Conservation (phyloP, 805 yeast genomes). For the Pichia occidentalis region DNA sequence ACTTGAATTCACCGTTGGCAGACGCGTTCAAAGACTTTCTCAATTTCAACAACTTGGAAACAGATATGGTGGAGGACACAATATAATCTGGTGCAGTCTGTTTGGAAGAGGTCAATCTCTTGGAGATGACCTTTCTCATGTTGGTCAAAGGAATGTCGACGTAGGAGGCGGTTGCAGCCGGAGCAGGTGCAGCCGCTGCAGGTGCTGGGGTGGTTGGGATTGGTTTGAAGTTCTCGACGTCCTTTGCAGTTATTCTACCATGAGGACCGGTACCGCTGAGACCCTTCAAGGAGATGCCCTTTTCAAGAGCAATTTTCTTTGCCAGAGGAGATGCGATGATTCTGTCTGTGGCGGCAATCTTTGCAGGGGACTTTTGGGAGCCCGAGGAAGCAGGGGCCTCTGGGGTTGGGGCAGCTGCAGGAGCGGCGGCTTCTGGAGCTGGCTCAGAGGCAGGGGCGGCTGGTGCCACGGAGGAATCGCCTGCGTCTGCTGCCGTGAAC, state of each 20-base stretch:
- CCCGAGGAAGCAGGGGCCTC: too few species aligned
- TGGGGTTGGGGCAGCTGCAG: slow-evolving; percentile 10
- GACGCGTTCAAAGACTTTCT: slow-evolving; percentile 83
- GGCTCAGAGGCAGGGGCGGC: slow-evolving; percentile 36
- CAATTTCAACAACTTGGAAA: slow-evolving; percentile 82
- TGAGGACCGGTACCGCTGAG: slow-evolving; percentile 90
- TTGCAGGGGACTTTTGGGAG: slow-evolving; percentile 30
- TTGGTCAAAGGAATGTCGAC: slow-evolving; percentile 80
- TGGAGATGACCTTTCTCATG: slow-evolving; percentile 93
- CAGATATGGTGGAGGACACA: slow-evolving; percentile 81
- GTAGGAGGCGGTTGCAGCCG: slow-evolving; percentile 52
- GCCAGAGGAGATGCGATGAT: slow-evolving; percentile 94
- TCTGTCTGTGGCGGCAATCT: slow-evolving; percentile 49
- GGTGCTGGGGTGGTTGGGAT: slow-evolving; percentile 36
- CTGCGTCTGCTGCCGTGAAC: slow-evolving; percentile 80
- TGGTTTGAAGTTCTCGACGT: slow-evolving; percentile 64
- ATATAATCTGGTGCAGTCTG: slow-evolving; percentile 86
- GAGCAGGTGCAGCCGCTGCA: slow-evolving; percentile 38
- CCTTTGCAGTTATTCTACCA: slow-evolving; percentile 90
- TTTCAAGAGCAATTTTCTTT: slow-evolving; percentile 84
- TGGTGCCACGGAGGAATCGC: slow-evolving; percentile 40
- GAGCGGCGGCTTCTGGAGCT: slow-evolving; percentile 27
- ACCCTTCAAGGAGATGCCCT: slow-evolving; percentile 80
- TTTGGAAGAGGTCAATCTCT: slow-evolving; percentile 81
- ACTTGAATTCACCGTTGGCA: slow-evolving; percentile 79